phyloP scores from a whole-genome alignment of 139 green algal species.

The Chlorella sp. region DNA sequence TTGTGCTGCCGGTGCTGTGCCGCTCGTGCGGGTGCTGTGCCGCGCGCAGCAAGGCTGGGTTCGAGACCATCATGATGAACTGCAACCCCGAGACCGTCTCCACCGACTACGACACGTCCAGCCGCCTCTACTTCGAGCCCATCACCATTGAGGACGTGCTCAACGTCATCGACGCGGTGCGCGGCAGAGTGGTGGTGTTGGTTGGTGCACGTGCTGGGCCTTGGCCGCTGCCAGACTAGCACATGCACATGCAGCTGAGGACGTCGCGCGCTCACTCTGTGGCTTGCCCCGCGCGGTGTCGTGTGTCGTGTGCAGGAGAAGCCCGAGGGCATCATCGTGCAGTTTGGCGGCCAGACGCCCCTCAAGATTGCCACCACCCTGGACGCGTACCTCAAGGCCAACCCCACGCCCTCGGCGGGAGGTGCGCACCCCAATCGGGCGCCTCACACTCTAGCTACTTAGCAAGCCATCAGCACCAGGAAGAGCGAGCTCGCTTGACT shows the following conservation, averaged over 20 bases:
- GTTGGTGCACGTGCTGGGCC: not conserved
- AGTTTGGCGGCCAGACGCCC: constrained; percentile 99
- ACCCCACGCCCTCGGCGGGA: constrained; percentile 64
- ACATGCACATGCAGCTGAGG: not conserved
- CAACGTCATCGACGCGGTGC: constrained; percentile 86
- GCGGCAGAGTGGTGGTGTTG: constrained; percentile 2
- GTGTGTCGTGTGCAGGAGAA: too few species aligned
- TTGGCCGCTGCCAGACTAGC: not conserved
- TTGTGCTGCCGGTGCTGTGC: not conserved
- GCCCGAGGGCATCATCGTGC: constrained; percentile 97
- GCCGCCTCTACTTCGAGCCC: constrained; percentile 98
- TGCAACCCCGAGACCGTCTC: constrained; percentile 98
- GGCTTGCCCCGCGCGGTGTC: too few species aligned
- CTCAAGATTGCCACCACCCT: constrained; percentile 86
- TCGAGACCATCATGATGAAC: constrained; percentile 99
- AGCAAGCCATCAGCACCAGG: too few species aligned
- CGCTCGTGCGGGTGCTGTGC: not conserved
- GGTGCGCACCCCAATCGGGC: constrained; percentile 34
- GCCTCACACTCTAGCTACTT: too few species aligned
- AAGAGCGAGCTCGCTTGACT: too few species aligned
- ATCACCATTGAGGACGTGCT: constrained; percentile 94
- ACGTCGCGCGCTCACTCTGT: not conserved
- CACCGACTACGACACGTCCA: constrained; percentile 98
- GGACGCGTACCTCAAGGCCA: constrained; percentile 65
- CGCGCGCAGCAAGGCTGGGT: constrained; percentile 66